Evolutionary conservation across 345 rosid genomes (phyloP).

Genomic region (Eucalyptus curtisii): DNA sequence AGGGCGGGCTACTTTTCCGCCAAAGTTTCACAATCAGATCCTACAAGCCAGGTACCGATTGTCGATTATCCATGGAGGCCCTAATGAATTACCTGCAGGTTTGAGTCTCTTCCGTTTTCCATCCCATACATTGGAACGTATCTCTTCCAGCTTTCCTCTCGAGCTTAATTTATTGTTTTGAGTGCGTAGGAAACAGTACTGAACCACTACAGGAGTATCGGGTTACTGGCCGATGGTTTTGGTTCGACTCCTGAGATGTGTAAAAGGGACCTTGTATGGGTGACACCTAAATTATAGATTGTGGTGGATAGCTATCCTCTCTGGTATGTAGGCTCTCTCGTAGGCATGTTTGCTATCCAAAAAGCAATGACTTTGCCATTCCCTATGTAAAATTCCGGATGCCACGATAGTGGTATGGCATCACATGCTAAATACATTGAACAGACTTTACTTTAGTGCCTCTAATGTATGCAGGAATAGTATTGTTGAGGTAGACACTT

Average conservation of each 20-base stretch:
- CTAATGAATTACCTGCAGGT: slow-evolving; percentile 9
- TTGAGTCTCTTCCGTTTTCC: neutral
- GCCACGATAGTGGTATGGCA: neutral
- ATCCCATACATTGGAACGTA: neutral
- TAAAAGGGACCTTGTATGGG: slow-evolving; percentile 6
- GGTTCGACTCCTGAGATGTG: slow-evolving; percentile 12
- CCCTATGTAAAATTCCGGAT: neutral
- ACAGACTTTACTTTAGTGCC: neutral
- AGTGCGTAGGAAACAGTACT: slow-evolving; percentile 10
- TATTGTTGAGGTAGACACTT: neutral
- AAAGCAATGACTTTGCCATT: neutral
- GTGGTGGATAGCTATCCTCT: slow-evolving; percentile 5
- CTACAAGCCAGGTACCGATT: slow-evolving; percentile 1
- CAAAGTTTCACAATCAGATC: slow-evolving; percentile 10
- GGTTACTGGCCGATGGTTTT: slow-evolving; percentile 4
- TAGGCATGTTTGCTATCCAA: neutral
- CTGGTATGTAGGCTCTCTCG: slow-evolving; percentile 1
- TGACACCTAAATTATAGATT: neutral
- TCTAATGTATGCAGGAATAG: neutral
- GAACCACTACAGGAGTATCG: neutral
- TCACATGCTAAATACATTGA: neutral
- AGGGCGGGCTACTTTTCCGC: slow-evolving; percentile 1
- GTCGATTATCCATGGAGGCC: neutral
- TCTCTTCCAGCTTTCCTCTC: neutral
- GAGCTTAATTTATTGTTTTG: neutral